Percentiles rank a stretch among this genome's conserved stretches.
Evolutionary conservation across 768 basidiomycete genomes (phyloP).

Genomic region (Boletus tylopilopsis): DNA sequence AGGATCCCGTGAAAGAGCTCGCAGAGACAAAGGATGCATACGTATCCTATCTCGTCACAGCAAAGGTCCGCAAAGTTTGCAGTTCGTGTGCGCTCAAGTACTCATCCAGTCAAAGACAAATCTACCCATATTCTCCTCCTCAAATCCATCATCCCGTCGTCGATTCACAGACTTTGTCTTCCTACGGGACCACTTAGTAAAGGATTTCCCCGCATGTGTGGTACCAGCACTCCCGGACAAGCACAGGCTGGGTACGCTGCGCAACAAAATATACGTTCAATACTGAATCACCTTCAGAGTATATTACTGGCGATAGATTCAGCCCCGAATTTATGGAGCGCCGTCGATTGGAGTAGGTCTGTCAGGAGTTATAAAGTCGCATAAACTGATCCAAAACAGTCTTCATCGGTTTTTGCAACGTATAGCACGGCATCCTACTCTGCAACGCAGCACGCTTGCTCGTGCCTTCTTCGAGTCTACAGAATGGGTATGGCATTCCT

Average conservation of each 20-base stretch:
- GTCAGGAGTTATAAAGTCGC: neutral
- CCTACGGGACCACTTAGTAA: conserved; percentile 78
- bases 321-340: conserved; percentile 97
- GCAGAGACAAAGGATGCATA: conserved; percentile 97
- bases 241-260: conserved; percentile 80
- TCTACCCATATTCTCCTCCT: conserved; percentile 76
- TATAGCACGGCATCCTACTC: conserved; percentile 87
- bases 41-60: conserved; percentile 89
- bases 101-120: conserved; percentile 63
- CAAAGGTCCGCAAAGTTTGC: conserved; percentile 57
- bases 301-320: conserved; percentile 96
- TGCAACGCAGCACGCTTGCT: conserved; percentile 88
- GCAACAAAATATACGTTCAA: neutral
- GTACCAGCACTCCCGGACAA: conserved; percentile 96
- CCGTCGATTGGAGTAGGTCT: conserved; percentile 75
- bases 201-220: conserved; percentile 97
- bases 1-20: conserved; percentile 93
- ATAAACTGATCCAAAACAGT: conserved; percentile 38
- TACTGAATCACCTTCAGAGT: conserved; percentile 53
- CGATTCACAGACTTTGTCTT: conserved; percentile 98
- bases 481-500: conserved; percentile 79
- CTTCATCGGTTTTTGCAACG: conserved; percentile 91
- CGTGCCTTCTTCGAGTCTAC: conserved; percentile 94
- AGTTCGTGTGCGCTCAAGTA: neutral
- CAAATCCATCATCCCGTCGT: conserved; percentile 72